Conservation (phyloP, 2,329 filamentous ascomycete genomes). For the Colletotrichum sp. region DNA sequence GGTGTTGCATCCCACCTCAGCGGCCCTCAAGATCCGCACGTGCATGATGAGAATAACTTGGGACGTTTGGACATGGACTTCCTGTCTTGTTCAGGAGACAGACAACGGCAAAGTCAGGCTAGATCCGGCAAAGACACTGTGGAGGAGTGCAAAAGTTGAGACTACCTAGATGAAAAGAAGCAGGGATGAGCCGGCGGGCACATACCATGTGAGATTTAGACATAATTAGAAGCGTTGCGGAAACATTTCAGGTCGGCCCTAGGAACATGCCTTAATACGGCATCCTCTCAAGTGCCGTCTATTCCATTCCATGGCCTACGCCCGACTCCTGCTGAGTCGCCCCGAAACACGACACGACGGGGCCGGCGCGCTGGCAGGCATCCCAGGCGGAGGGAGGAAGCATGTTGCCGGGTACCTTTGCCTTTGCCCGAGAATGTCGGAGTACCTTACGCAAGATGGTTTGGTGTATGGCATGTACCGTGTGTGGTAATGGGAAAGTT, state of each 20-base stretch:
- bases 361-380: neutral
- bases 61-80: neutral
- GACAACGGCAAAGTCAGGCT: neutral
- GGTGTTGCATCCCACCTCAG: neutral
- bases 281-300: neutral
- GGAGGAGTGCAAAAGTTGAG: neutral
- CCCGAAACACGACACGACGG: constrained; percentile 1
- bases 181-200: neutral
- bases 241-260: neutral
- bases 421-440: neutral
- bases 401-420: neutral
- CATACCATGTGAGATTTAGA: neutral
- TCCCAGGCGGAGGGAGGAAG: neutral
- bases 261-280: neutral
- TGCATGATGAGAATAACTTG: neutral
- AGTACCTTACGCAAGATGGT: neutral
- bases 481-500: neutral
- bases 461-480: neutral
- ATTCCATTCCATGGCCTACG: neutral
- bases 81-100: neutral
- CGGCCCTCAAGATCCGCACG: neutral
- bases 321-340: neutral
- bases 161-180: neutral
- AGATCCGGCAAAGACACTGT: neutral
- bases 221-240: neutral